These are phyloP conservation scores for Malus fusca DNA, from an alignment of 306 rosid genomes.

Conservation along the genomic window DNA sequence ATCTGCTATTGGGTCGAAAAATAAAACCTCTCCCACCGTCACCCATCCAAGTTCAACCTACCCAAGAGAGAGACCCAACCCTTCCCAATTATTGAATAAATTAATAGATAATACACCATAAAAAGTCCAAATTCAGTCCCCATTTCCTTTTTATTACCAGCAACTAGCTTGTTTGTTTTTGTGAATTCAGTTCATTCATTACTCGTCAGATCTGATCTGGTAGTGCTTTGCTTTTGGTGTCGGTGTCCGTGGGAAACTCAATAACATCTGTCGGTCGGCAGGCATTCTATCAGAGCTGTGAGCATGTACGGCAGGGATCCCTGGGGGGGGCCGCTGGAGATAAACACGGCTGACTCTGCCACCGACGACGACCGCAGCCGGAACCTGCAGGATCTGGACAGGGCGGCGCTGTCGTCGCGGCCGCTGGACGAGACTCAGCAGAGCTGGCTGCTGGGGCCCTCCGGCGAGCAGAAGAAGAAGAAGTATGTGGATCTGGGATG, in stretches of 20 bases:
- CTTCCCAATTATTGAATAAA: background rate
- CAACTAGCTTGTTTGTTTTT: background rate
- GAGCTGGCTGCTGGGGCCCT: slow-evolving; percentile 90
- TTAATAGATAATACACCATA: background rate
- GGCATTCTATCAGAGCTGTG: background rate
- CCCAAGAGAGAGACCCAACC: too few species aligned
- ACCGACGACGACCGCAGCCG: slow-evolving; percentile 96
- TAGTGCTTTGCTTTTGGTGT: background rate
- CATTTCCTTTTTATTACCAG: background rate
- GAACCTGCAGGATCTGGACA: slow-evolving; percentile 69
- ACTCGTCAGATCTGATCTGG: background rate
- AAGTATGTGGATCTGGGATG: slow-evolving; percentile 95
- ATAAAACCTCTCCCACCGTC: background rate
- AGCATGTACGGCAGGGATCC: slow-evolving; percentile 89
- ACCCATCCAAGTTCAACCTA: background rate
- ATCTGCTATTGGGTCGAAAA: background rate
- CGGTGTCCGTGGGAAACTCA: background rate
- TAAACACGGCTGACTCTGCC: slow-evolving; percentile 82
- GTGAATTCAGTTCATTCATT: background rate
- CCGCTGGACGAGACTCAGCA: slow-evolving; percentile 95
- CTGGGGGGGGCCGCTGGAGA: slow-evolving; percentile 97
- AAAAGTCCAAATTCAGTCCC: background rate
- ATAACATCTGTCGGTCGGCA: background rate
- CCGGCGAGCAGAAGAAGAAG: slow-evolving; percentile 92
- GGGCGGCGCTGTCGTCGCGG: slow-evolving; percentile 86